phyloP scores from a whole-genome alignment of 2,329 filamentous ascomycete species.

The Knufia petricola region DNA sequence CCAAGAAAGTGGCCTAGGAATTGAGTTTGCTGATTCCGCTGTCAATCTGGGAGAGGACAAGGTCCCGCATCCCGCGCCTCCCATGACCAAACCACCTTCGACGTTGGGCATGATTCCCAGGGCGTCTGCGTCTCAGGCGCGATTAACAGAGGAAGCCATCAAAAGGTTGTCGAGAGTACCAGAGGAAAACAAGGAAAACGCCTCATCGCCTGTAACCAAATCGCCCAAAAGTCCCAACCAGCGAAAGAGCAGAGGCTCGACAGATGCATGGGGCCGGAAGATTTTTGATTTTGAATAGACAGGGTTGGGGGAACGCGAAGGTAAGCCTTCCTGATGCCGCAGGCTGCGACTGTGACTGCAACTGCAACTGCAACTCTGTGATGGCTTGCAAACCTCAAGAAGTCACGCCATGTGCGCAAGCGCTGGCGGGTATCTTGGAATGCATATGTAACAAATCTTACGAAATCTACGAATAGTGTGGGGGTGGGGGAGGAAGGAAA shows the following conservation, averaged over 20 bases:
- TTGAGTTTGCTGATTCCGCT: not conserved
- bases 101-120: not conserved
- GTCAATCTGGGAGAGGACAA: not conserved
- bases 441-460: not conserved
- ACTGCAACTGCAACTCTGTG: too few species aligned
- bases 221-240: too few species aligned
- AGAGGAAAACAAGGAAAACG: slow-evolving; percentile 2
- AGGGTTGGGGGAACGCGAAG: too few species aligned
- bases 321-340: too few species aligned
- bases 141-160: not conserved
- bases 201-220: not conserved
- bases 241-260: not conserved
- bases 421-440: too few species aligned
- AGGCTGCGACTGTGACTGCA: too few species aligned
- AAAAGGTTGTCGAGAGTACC: not conserved
- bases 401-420: too few species aligned
- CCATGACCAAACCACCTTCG: not conserved
- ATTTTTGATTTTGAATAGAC: too few species aligned
- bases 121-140: not conserved
- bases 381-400: too few species aligned
- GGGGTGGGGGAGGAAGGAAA: too few species aligned
- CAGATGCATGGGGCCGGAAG: not conserved
- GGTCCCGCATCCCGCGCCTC: too few species aligned
- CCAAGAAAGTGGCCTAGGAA: slow-evolving; percentile 1
- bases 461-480: not conserved